Conservation (phyloP, 352 stramenopile species). For the Globisporangium middletonii region DNA sequence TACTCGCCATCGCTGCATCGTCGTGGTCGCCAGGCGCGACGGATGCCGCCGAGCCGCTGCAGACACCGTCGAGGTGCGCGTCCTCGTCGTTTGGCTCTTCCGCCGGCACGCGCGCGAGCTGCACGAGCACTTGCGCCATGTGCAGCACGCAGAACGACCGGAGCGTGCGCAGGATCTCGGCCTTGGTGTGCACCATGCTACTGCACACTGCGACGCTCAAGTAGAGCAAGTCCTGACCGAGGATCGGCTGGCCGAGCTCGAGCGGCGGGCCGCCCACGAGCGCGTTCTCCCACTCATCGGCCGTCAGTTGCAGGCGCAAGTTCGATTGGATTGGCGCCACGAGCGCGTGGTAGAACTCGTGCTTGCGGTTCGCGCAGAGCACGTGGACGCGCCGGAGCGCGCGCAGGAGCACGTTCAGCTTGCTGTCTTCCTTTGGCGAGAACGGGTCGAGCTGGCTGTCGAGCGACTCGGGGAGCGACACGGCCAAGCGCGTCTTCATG, state of each 20-base stretch:
- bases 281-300: slow-evolving; percentile 45
- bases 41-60: slow-evolving; percentile 1
- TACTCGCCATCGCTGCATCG: slow-evolving; percentile 1
- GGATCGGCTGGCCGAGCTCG: slow-evolving; percentile 49
- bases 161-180: slow-evolving; percentile 75
- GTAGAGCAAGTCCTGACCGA: slow-evolving; percentile 75
- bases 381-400: slow-evolving; percentile 47
- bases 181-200: slow-evolving; percentile 70
- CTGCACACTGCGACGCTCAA: slow-evolving; percentile 69
- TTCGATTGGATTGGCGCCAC: slow-evolving; percentile 40
- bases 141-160: slow-evolving; percentile 70
- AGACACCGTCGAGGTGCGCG: slow-evolving; percentile 9
- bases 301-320: slow-evolving; percentile 33
- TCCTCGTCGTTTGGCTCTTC: slow-evolving; percentile 55
- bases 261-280: slow-evolving; percentile 41
- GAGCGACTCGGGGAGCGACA: slow-evolving; percentile 58
- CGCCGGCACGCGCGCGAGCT: slow-evolving; percentile 41
- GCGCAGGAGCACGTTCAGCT: slow-evolving; percentile 63
- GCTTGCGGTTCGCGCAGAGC: slow-evolving; percentile 47
- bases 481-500: slow-evolving; percentile 54
- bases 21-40: slow-evolving; percentile 6
- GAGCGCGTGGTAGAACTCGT: slow-evolving; percentile 47
- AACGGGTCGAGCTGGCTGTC: slow-evolving; percentile 65
- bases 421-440: slow-evolving; percentile 72
- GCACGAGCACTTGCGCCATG: slow-evolving; percentile 74